Evolutionary conservation across 2,329 filamentous ascomycete genomes (phyloP), one percentile per base, ranked within the genome.

Genomic region (Septoria petroselini): DNA sequence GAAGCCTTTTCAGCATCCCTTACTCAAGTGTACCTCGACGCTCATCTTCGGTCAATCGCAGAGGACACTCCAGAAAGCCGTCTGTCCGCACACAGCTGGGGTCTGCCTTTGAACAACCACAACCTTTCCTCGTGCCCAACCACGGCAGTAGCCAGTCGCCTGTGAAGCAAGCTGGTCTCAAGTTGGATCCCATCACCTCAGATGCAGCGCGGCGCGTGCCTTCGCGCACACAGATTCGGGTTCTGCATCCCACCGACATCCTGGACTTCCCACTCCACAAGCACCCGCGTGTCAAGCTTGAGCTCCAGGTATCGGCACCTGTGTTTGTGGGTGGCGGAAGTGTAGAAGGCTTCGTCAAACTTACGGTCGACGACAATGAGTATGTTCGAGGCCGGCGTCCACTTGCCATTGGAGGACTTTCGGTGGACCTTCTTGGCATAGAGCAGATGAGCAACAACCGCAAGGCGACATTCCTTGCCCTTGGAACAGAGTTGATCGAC

Each of bases 271-370:
- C 76, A 14, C 70, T 66, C 9, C 69, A 73, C 57, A 70, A 70
- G 38, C 75, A 80, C 64, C 71, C 74, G 25, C 70, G 76, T 31
- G 65, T 80, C 2, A 68, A 71, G 30, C 65, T 77, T 6, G 75
- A 74, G 12, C 58, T 79, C n/a, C 73, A 75, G 41, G 65, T 77
- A 18, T 72, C 71, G 23, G 74, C 76, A 14, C 70, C 76, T 3
- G 62, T 80, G 7, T 79, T 77, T 51, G 75, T 80, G n/a, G 77
- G 77, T 14, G 77, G 77, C 21, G 75, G 76, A 7, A 77, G 72
- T 8, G 69, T 79, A 11, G 76, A 80, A 65, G 77, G 77, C 15
- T 69, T 70, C 47, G 67, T 76, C 9, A 71, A 72, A 43, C 65
- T 79, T 41, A 70, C 66, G 5, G 66, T 79, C 29, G 73, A 78